phyloP scores from a whole-genome alignment of 2,329 filamentous ascomycete species.

The Rhynchosporium agropyri region DNA sequence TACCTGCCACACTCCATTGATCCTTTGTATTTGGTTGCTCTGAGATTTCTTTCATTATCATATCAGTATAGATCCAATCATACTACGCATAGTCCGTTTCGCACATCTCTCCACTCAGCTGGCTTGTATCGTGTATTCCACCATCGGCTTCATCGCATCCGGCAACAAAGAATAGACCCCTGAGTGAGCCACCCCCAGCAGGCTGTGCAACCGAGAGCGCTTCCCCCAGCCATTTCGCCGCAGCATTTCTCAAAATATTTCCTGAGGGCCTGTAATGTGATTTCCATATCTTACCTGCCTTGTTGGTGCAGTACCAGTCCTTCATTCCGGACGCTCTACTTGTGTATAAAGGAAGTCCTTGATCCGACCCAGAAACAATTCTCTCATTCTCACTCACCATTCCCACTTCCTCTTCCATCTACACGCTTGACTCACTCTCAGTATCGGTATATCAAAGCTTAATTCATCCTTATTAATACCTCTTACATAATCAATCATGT shows the following conservation, averaged over 20 bases:
- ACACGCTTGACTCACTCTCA: not conserved
- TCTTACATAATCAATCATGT: constrained; percentile 25
- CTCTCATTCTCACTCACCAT: constrained; percentile 13
- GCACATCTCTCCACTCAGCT: not conserved
- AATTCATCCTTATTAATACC: not conserved
- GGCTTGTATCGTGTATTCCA: not conserved
- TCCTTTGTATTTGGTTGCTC: not conserved
- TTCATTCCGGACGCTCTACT: constrained; percentile 6
- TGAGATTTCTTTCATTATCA: not conserved
- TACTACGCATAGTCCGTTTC: not conserved
- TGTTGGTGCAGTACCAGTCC: constrained; percentile 5
- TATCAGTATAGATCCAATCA: not conserved
- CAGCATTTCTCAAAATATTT: constrained; percentile 17
- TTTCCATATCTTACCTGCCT: constrained; percentile 14
- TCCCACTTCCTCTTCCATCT: not conserved
- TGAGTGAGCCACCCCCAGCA: constrained; percentile 19
- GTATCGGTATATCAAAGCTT: constrained; percentile 5
- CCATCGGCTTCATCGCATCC: constrained; percentile 13
- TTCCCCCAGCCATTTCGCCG: constrained; percentile 14
- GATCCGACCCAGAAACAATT: constrained; percentile 14
- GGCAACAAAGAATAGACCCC: constrained; percentile 14
- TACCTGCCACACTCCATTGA: not conserved
- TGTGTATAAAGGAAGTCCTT: constrained; percentile 18
- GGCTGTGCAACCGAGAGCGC: constrained; percentile 18
- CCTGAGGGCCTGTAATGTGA: not conserved